Evolutionary conservation across 1,284 basidiomycete species (phyloP).

Genomic region (Agroathelia rolfsii): DNA sequence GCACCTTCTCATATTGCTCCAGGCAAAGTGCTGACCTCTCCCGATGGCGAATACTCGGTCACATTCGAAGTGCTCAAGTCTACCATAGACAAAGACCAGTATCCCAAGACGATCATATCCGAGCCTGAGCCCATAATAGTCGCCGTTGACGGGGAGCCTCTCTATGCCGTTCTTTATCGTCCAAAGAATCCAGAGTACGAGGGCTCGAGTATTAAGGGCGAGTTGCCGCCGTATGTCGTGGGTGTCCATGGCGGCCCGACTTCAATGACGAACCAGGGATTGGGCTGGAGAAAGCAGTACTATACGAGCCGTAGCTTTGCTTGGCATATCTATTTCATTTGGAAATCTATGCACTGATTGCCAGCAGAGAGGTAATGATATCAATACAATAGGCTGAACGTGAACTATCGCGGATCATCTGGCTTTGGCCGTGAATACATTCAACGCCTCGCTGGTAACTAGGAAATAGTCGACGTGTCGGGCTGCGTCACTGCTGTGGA

Average conservation of each 20-base stretch:
- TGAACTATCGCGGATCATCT: slow-evolving; percentile 41
- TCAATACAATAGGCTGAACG: slow-evolving; percentile 25
- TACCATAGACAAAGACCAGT: no score
- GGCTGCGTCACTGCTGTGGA: slow-evolving; percentile 34
- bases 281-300: slow-evolving; percentile 47
- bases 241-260: slow-evolving; percentile 65
- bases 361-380: slow-evolving; percentile 3
- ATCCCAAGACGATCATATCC: slow-evolving; percentile 35
- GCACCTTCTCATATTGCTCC: no score
- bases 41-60: slow-evolving; percentile 7
- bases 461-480: slow-evolving; percentile 40
- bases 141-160: slow-evolving; percentile 24
- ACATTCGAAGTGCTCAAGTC: slow-evolving; percentile 24
- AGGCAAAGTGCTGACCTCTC: slow-evolving; percentile 18
- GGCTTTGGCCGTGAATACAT: slow-evolving; percentile 36
- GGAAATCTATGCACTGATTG: no score
- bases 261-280: slow-evolving; percentile 27
- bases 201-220: slow-evolving; percentile 32
- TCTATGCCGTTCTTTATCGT: slow-evolving; percentile 52
- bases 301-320: slow-evolving; percentile 65
- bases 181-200: slow-evolving; percentile 51
- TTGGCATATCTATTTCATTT: slow-evolving; percentile 27
- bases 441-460: slow-evolving; percentile 34
- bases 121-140: slow-evolving; percentile 33
- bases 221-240: slow-evolving; percentile 57